Conservation (phyloP, 768 basidiomycete species). For the Russula ochroleuca region DNA sequence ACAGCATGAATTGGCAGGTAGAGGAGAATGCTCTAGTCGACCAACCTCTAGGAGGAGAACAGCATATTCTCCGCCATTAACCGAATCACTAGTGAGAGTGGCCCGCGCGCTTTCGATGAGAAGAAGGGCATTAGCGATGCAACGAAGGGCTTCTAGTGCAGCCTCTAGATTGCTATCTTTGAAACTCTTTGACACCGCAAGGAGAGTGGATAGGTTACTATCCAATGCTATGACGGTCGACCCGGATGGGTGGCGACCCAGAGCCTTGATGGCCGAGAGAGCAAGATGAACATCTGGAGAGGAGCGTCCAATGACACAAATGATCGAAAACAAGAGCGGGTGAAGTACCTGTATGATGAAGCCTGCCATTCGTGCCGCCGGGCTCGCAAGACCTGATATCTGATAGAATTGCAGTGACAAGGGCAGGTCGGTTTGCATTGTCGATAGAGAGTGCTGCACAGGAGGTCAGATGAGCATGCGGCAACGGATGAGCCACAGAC, state of each 20-base stretch:
- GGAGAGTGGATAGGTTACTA: slow-evolving; percentile 53
- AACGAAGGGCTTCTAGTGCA: slow-evolving; percentile 65
- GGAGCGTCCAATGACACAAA: not conserved
- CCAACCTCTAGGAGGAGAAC: slow-evolving; percentile 58
- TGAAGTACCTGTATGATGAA: slow-evolving; percentile 20
- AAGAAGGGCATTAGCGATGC: slow-evolving; percentile 74
- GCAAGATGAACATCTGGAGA: slow-evolving; percentile 63
- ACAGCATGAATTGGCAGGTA: not conserved
- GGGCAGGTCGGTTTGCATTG: slow-evolving; percentile 11
- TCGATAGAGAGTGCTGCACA: slow-evolving; percentile 37
- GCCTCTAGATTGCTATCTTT: slow-evolving; percentile 54
- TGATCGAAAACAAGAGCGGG: not conserved
- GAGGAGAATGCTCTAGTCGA: not conserved
- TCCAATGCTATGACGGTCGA: slow-evolving; percentile 56
- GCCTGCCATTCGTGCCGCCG: slow-evolving; percentile 16
- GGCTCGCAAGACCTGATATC: slow-evolving; percentile 18
- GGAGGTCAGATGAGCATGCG: slow-evolving; percentile 44
- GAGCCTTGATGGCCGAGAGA: slow-evolving; percentile 65
- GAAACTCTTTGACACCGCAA: slow-evolving; percentile 48
- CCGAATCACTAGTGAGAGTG: slow-evolving; percentile 52
- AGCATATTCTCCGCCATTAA: slow-evolving; percentile 58
- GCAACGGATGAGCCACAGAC: slow-evolving; percentile 34
- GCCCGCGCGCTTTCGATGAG: slow-evolving; percentile 59
- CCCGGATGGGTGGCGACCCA: slow-evolving; percentile 66
- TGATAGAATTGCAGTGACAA: slow-evolving; percentile 10